Percentiles rank a stretch among this genome's conserved stretches.
These are phyloP conservation scores for Diaporthe sp. DNA, from an alignment of 2,329 filamentous ascomycete species.

Conservation along the genomic window DNA sequence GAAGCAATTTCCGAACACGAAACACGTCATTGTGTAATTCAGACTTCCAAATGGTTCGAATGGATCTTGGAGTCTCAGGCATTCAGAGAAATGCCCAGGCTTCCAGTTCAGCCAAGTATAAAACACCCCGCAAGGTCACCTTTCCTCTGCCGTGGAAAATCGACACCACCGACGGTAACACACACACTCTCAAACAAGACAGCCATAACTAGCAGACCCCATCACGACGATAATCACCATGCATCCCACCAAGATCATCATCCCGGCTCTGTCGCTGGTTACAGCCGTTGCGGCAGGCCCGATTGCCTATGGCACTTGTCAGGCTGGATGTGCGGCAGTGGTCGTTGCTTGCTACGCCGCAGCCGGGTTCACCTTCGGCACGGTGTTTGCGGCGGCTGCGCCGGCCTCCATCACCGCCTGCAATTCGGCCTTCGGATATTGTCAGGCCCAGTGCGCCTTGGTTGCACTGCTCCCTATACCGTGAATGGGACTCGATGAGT, in stretches of 20 bases:
- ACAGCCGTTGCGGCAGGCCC: not conserved
- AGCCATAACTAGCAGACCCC: not conserved
- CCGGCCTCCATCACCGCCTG: not conserved
- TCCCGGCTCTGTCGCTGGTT: not conserved
- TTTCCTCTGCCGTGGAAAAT: rapidly evolving
- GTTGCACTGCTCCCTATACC: not conserved
- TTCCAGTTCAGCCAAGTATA: not conserved
- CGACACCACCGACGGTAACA: not conserved
- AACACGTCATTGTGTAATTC: no score
- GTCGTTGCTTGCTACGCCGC: not conserved
- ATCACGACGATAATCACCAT: not conserved
- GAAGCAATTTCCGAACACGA: no score
- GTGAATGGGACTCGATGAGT: not conserved
- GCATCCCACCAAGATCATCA: not conserved
- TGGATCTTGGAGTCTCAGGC: not conserved
- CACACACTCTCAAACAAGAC: not conserved
- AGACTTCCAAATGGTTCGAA: not conserved
- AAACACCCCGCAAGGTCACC: not conserved
- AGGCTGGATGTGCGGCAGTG: not conserved
- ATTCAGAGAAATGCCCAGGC: not conserved
- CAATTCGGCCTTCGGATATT: not conserved
- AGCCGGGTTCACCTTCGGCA: conserved; percentile 4
- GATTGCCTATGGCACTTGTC: conserved; percentile 2
- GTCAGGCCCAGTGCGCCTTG: not conserved
- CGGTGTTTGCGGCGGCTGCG: not conserved